Evolutionary conservation across 2,329 filamentous ascomycete species (phyloP), one percentile per base, ranked within the genome.

Genomic region (Epichloe brachyelytri): DNA sequence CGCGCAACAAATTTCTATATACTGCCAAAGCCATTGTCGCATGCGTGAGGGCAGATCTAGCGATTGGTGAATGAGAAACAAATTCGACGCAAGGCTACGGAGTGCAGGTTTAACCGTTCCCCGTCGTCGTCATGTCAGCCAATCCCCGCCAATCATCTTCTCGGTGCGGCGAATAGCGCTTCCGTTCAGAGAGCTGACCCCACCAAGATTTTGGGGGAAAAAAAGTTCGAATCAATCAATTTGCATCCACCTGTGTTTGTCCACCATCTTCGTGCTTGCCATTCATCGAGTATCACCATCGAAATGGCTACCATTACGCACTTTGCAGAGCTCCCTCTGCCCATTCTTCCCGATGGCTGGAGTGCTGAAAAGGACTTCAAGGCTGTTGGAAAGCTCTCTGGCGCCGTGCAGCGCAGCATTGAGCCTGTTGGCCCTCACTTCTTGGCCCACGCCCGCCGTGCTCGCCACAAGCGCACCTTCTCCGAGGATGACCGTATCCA

Each of bases 401-500:
- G 78, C 57, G 82, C 88, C 39, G 85, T 82, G 48, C 83, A 90
- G 74, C 85, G 93, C 65, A 91, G 86, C 66, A 83, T 98, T 63
- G 93, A 97, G 76, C 90, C 93, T 50, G 88, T 97, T 60, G 93
- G 93, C 60, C 91, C 93, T 70, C 88, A 96, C 76, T 98, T 96
- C 77, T 83, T 98, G 58, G 93, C 93, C 60, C 90, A 97, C 71
- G 93, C 93, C 62, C 90, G 93, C 66, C 86, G 93, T 71, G 88
- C 89, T 71, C 86, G 90, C 58, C 90, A 97, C 73, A 88, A 95
- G 76, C 89, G 93, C 65, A 98, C 93, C 48, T 98, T 98, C 73
- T 95, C 88, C 63, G 91, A 98, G 73, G 93, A 98, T 71, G 93
- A 98, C 69, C 86, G 90, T 59, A 94, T 98, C 66, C 88, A 96